A percentile compares a stretch with the other conserved stretches of the same genome.
phyloP scores from a whole-genome alignment of 1,139 yeast species.

The Scheffersomyces lignicola region DNA sequence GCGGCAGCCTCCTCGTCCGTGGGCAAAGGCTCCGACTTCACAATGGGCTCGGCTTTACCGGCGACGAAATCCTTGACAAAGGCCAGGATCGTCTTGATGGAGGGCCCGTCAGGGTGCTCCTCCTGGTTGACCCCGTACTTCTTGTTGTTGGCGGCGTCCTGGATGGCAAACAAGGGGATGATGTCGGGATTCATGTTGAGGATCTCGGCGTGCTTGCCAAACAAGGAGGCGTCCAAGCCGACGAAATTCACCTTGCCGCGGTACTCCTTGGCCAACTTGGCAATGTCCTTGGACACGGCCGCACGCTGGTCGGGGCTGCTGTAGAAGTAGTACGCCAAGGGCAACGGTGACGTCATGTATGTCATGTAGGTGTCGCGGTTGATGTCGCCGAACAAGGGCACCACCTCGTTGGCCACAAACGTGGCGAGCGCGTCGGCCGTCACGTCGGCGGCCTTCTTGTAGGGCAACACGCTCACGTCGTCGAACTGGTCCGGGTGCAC shows the following conservation, averaged over 20 bases:
- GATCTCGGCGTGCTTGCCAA: conserved; percentile 86
- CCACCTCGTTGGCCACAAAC: conserved; percentile 67
- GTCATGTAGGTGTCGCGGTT: conserved; percentile 76
- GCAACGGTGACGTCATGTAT: conserved; percentile 72
- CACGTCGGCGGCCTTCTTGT: conserved; percentile 16
- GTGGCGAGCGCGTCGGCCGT: conserved; percentile 39
- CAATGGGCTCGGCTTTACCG: conserved; percentile 68
- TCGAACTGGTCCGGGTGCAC: conserved; percentile 37
- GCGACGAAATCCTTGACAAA: conserved; percentile 65
- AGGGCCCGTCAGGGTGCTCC: conserved; percentile 43
- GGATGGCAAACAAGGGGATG: conserved; percentile 91
- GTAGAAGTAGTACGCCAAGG: conserved; percentile 88
- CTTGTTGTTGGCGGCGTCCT: conserved; percentile 63
- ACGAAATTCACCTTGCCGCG: conserved; percentile 87
- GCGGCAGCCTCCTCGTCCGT: conserved; percentile 63
- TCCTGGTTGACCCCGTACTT: conserved; percentile 69
- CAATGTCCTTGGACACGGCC: conserved; percentile 51
- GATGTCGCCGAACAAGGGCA: conserved; percentile 91
- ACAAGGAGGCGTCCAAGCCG: conserved; percentile 78
- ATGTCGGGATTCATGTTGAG: conserved; percentile 78
- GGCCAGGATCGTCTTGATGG: conserved; percentile 44
- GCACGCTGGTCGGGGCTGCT: conserved; percentile 66
- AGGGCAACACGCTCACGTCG: conserved; percentile 29
- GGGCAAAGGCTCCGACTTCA: conserved; percentile 88
- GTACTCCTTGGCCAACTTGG: conserved; percentile 65